Base-by-base conservation (phyloP, 108 stramenopile genomes). In the Bacterosira constricta region DNA sequence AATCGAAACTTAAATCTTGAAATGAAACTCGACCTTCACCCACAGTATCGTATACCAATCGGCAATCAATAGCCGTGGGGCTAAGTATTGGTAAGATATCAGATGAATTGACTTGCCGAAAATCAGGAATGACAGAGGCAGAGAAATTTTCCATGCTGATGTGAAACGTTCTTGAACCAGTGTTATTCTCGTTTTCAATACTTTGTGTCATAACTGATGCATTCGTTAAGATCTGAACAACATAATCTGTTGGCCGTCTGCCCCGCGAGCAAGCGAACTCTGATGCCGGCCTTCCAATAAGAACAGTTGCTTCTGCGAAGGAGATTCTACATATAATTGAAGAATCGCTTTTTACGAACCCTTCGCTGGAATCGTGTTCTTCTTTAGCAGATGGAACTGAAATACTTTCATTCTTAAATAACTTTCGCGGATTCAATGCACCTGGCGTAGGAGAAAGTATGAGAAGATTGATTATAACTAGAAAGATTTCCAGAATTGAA, bases 201-300 rank as follows among this genome's bases (percentile, higher is more conserved):
- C 84, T 87, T 63, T 93, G 92, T 53, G 87, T 81, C 80, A 93
- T 87, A 45, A 90, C 46, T 12, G 88, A 75, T 0, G 87, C 82
- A 70, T 87, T 89, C 21, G 88, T 85, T 31, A 83, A 39, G 15
- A 92, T 56, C 55, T 89, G 91, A 34, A 87, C 77, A 15, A 76
- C 75, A 20, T 76, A 63, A 53, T 76, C 75, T 62, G 34, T 46
- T 17, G 68, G 60, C 30, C 21, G 36, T 26, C 44, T 34, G 0
- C 44, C 49, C 12, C 75, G 68, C 2, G 60, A 52, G 8, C 41
- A 58, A 25, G 47, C 56, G 35, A 74, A 74, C 49, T 67, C 60
- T 44, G 70, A 66, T 8, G 83, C 82, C 2, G 88, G 88, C 29
- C 86, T 63, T 41, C 88, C 88, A 23, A 87, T 79, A 30, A 92